Evolutionary conservation across 2,329 filamentous ascomycete species (phyloP), one percentile per base, ranked within the genome.

Genomic region (Amesomyces nigricolor): DNA sequence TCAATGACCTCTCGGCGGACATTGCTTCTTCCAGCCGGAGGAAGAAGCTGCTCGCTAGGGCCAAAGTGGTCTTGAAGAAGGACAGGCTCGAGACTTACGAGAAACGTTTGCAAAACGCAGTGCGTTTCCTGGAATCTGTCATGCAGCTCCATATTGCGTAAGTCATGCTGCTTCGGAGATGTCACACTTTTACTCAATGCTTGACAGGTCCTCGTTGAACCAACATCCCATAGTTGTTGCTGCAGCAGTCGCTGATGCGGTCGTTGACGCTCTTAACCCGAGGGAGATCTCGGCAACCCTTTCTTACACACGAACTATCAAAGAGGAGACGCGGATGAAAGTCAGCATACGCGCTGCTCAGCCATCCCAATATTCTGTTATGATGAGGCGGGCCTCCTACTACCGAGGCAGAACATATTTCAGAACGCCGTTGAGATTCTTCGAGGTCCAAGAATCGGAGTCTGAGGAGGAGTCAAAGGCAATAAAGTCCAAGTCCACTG

Each of bases 41-140:
- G n/a, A 49, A 47, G 49, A 49, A 37, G 14, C 9, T 52, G 13
- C 2, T 40, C 10, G 43, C 54, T 1, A 43, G 30, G n/a, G 19
- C 22, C 1, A 39, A n/a, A n/a, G n/a, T 52, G 26, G 54, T 45
- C 17, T 9, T 56, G 38, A 52, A 56, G 39, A 56, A 49, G 32
- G 49, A 47, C 3, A 13, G 8, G 19, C 43, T 56, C 3, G 49
- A 49, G 9, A 10, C 3, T 13, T 45, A 56, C 13, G 54, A 56
- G 19, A 42, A 45, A 13, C 54, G 54, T 2, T 19, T 56, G 4
- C 40, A 45, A 22, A 47, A 14, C 4, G 38, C 49, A 14, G 16
- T 45, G 37, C 26, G 40, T 2, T 44, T 48, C 5, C 8, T 56
- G 13, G 44, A 49, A 2, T 44, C 32, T 13, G 45, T 16, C 11